Conservation (phyloP, 768 basidiomycete genomes). For the Mycena floridula region DNA sequence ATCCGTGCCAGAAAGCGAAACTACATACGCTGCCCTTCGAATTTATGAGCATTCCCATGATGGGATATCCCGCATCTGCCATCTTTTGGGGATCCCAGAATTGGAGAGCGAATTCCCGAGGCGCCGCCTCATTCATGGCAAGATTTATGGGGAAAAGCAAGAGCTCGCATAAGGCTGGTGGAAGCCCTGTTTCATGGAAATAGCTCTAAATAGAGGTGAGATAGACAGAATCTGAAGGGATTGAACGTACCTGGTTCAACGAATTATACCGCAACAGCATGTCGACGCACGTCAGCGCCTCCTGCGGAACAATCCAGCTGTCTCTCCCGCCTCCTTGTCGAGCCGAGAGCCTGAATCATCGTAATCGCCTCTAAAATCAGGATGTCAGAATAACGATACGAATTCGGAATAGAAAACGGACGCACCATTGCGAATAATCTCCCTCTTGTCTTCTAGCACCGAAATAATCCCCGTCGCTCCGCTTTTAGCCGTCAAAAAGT, state of each 20-base stretch:
- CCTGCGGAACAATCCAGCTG: conserved; percentile 79
- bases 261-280: conserved; percentile 87
- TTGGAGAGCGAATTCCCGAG: conserved; percentile 90
- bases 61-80: conserved; percentile 71
- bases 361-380: conserved; percentile 84
- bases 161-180: conserved; percentile 58
- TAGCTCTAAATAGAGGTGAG: conserved; percentile 64
- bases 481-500: conserved; percentile 81
- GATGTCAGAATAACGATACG: no score
- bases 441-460: conserved; percentile 77
- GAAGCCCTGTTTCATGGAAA: conserved; percentile 83
- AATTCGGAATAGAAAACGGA: background rate
- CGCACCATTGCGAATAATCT: conserved; percentile 86
- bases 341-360: conserved; percentile 74
- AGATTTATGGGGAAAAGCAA: conserved; percentile 66
- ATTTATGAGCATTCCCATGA: conserved; percentile 83
- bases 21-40: conserved; percentile 63
- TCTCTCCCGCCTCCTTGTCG: conserved; percentile 88
- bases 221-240: conserved; percentile 5
- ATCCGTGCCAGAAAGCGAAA: no score
- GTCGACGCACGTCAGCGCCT: conserved; percentile 82
- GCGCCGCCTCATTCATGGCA: conserved; percentile 49
- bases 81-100: conserved; percentile 94
- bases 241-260: conserved; percentile 76
- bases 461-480: conserved; percentile 71